Base-by-base conservation (phyloP, 495 filamentous ascomycete genomes). In the Recurvomyces mirabilis region DNA sequence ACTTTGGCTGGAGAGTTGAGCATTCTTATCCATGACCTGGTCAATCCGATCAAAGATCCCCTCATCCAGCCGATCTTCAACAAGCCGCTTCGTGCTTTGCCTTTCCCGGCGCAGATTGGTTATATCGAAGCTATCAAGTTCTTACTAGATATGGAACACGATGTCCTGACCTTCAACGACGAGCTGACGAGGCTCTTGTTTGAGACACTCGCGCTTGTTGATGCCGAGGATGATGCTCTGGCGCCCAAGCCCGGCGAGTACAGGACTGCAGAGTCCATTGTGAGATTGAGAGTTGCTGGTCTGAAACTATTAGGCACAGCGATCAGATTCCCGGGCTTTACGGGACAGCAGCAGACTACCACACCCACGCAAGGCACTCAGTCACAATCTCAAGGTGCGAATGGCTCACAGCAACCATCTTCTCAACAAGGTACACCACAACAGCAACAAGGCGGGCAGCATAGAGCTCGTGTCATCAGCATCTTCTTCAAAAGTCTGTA, bases 401-500 rank as follows among this genome's bases (percentile, higher is more conserved):
- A 7, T 10, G 14, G 24, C 9, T 11, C 24, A 19, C 37, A 22
- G 24, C 41, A 44, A 17, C 20, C 15, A 7, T 23, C 34, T n/a
- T 7, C 28, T 3, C 44, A 46, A 20, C 34, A 22, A 13, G 40
- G 34, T 18, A 14, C n/a, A 17, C 18, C 33, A 4, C 33, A 39
- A 30, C 35, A 20, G 31, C 42, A 40, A 14, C 12, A 28, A 9
- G 41, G 39, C 21, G 84, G 81, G 41, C 79, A 81, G 2, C 91
- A 81, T 24, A 71, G 88, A 41, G 74, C 76, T 21, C 79, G 86
- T 37, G 88, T 94, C 40, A 93, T 99, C 17, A 80, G 84, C 1
- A 83, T 94, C 5, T 96, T 96, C 68, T 99, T 99, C 74, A 95
- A 94, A 54, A 93, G 83, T 14, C 69, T 99, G 1, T 96, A 96